A percentile compares a stretch with the other conserved stretches of the same genome.
Evolutionary conservation across 78 protist genomes (phyloP).

Genomic region (Chrysochromulina tobinii): DNA sequence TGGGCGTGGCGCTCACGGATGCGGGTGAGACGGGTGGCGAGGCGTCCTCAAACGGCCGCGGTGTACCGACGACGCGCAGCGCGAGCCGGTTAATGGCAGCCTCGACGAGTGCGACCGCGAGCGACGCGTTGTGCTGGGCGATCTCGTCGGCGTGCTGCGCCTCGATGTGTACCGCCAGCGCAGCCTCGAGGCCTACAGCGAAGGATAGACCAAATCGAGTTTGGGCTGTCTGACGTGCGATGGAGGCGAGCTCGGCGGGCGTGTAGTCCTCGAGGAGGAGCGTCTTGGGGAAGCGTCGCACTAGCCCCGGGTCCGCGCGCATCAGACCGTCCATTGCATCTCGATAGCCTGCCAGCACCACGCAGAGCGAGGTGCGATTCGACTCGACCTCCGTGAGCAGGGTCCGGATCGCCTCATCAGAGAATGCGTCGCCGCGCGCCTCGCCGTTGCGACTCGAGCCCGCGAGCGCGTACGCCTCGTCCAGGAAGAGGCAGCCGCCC

Average conservation of each 20-base stretch:
- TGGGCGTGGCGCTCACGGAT: too few species aligned
- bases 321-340: neutral
- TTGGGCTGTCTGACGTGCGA: neutral
- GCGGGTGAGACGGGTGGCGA: too few species aligned
- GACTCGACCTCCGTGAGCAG: constrained; percentile 3
- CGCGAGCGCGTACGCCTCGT: constrained; percentile 57
- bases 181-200: neutral
- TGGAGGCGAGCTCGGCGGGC: neutral
- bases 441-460: neutral
- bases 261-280: neutral
- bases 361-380: constrained; percentile 18
- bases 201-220: neutral
- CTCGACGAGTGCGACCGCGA: constrained; percentile 15
- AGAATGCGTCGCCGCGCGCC: neutral
- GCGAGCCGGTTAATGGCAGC: constrained; percentile 24
- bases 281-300: neutral
- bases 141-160: neutral
- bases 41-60: too few species aligned
- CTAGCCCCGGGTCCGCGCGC: constrained; percentile 15
- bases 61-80: neutral
- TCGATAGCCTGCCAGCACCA: neutral
- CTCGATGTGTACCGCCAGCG: neutral
- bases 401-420: constrained; percentile 8
- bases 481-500: constrained; percentile 52
- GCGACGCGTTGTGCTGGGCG: constrained; percentile 15